Base-by-base conservation (phyloP, 805 yeast species). In the Torulaspora maleeae region DNA sequence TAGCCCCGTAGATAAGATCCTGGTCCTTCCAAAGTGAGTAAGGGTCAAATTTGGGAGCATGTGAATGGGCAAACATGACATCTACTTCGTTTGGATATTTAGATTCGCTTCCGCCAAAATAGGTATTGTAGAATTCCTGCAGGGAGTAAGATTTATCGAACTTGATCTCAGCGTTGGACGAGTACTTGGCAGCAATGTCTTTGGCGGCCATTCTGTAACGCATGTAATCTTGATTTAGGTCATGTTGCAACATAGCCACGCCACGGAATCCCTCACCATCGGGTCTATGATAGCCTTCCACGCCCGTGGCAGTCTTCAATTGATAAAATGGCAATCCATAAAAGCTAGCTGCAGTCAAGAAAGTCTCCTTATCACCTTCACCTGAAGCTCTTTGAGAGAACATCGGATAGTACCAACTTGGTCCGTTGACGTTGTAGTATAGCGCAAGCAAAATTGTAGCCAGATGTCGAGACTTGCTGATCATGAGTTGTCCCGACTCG, bases 321-420 rank as follows among this genome's bases (percentile, higher is more conserved):
- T 80, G 86, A 58, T 72, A 75, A 63, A 68, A 78, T 5, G 55
- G 57, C 55, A 75, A 55, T 0, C 70, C 83, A 35, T 74, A 72
- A 10, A 51, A 56, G 25, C 44, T 46, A 6, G 85, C 82, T 0
- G 86, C 86, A 2, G 83, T 78, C 19, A 78, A 75, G 54, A 82
- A 83, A 0, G 89, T 81, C 55, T 84, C 90, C 58, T 83, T 83
- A 60, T 84, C 90, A 47, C 90, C 91, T 64, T 83, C 83, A 22
- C 91, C 90, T 1, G 86, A 85, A 28, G 82, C 76, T n/a, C 86
- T 87, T 62, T 84, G 93, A 0, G 87, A 79, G 53, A 84, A 69
- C 43, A 84, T 66, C 25, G 84, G 86, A 59, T 83, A 84, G 61
- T 79, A 84, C 64, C 73, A 80, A 20, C 74, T 64, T 13, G 87